Evolutionary conservation across 2,329 filamentous ascomycete genomes (phyloP), one percentile per base, ranked within the genome.

Genomic region (Botrytis fabae): DNA sequence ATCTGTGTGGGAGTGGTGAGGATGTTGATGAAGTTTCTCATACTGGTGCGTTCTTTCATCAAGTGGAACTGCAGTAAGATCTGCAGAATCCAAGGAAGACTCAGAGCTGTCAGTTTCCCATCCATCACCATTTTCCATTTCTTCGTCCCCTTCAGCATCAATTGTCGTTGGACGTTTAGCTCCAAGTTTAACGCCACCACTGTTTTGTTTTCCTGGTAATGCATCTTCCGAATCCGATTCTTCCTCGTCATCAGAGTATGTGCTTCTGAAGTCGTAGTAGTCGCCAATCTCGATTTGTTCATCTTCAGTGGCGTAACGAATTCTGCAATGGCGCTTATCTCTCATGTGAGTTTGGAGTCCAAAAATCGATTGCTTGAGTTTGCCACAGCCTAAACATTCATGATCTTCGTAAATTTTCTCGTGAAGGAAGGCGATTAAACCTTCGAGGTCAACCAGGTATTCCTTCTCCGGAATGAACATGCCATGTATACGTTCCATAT

Each of bases 301-400:
- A 51, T 92, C 91, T 80, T 98, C 93, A 0, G 91, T 92, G 69
- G 91, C 90, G 82, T 95, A 99, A 0, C 94, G 95, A 78, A 99
- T 97, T 88, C 95, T 97, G 87, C 95, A 98, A 83, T 99, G 96
- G 0, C 94, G 92, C 81, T 94, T 95, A 81, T 99, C 96, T 62
- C 94, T 91, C 96, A 99, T 99, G 82, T 99, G 96, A 0, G 95
- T 98, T 81, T 98, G 95, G 40, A 95, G 90, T 28, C 93, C 95
- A 73, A 91, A 90, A 0, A 92, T 86, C 20, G 91, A 95, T 75
- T 91, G 89, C 80, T 96, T 93, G 61, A 91, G 83, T 82, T 96
- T 97, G 80, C 93, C 91, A 81, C 96, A 99, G 80, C 91, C 94
- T 64, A 99, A 83, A 81, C 96, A 99, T 82, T 97, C 91, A 80